Evolutionary conservation across 2,329 filamentous ascomycete genomes (phyloP).

Genomic region (Botrytis aclada): DNA sequence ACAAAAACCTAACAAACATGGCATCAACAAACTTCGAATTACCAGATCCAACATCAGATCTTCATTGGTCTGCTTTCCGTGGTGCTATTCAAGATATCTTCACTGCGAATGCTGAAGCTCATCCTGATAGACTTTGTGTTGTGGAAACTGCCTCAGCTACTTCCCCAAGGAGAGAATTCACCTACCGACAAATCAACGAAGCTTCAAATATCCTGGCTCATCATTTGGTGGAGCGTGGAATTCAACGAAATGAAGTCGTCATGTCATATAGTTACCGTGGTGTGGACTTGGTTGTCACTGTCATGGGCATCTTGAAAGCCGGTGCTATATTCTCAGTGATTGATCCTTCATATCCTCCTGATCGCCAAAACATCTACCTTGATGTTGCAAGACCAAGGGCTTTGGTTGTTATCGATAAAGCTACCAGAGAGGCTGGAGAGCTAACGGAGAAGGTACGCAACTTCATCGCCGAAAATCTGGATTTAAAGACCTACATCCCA

Average conservation of each 20-base stretch:
- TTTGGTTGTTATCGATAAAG: constrained; percentile 70
- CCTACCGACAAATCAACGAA: constrained; percentile 83
- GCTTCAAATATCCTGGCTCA: constrained; percentile 77
- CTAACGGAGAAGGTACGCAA: constrained; percentile 54
- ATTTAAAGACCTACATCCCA: constrained; percentile 71
- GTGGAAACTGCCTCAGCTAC: constrained; percentile 57
- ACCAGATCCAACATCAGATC: constrained; percentile 57
- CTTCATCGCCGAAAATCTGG: constrained; percentile 71
- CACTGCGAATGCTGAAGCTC: constrained; percentile 54
- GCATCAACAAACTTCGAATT: constrained; percentile 25
- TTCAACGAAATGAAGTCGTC: constrained; percentile 79
- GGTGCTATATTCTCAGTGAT: constrained; percentile 65
- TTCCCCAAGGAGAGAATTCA: constrained; percentile 65
- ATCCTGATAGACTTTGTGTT: constrained; percentile 65
- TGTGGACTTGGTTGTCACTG: constrained; percentile 72
- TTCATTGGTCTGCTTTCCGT: constrained; percentile 57
- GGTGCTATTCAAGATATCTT: constrained; percentile 61
- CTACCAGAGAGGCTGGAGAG: constrained; percentile 64
- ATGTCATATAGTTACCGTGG: constrained; percentile 87
- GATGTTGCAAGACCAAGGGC: constrained; percentile 73
- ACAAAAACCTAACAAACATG: constrained; percentile 21
- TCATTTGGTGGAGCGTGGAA: constrained; percentile 70
- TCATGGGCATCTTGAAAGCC: constrained; percentile 68
- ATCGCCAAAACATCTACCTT: constrained; percentile 77
- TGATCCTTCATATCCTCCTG: constrained; percentile 79